Evolutionary conservation across 2,329 filamentous ascomycete species (phyloP).

Genomic region (Sporothrix phasma): DNA sequence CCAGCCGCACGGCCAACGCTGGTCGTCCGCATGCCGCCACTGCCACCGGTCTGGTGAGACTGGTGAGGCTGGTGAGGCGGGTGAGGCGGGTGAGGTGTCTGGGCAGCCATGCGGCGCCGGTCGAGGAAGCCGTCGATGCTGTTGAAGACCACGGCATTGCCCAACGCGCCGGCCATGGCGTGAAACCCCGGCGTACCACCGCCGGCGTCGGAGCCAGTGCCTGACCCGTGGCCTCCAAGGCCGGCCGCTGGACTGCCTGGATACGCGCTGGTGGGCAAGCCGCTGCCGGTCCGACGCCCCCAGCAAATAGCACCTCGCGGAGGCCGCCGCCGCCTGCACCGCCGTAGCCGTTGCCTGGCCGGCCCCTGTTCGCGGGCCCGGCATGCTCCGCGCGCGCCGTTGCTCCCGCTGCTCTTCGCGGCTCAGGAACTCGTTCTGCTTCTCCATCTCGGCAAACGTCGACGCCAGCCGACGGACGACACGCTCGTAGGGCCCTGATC

Average conservation of each 20-base stretch:
- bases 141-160: slow-evolving; percentile 1
- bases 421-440: slow-evolving; percentile 77
- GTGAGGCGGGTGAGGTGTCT: slow-evolving; percentile 32
- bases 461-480: slow-evolving; percentile 79
- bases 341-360: neutral
- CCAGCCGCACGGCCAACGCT: slow-evolving; percentile 20
- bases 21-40: slow-evolving; percentile 26
- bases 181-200: neutral
- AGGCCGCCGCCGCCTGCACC: slow-evolving; percentile 21
- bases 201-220: neutral
- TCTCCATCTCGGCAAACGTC: slow-evolving; percentile 81
- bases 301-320: neutral
- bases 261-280: neutral
- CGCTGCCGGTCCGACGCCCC: slow-evolving; percentile 5
- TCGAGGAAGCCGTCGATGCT: slow-evolving; percentile 8
- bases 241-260: neutral
- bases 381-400: slow-evolving; percentile 27
- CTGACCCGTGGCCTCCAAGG: neutral
- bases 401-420: slow-evolving; percentile 29
- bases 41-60: slow-evolving; percentile 24
- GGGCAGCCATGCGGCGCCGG: slow-evolving; percentile 4
- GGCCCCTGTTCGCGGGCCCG: neutral
- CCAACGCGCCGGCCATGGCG: slow-evolving; percentile 4
- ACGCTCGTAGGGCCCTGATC: slow-evolving; percentile 72
- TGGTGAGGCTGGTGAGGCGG: no score